A percentile compares a stretch with the other conserved stretches of the same genome.
Conservation (phyloP, 345 rosid genomes). For the Citropsis articulata region DNA sequence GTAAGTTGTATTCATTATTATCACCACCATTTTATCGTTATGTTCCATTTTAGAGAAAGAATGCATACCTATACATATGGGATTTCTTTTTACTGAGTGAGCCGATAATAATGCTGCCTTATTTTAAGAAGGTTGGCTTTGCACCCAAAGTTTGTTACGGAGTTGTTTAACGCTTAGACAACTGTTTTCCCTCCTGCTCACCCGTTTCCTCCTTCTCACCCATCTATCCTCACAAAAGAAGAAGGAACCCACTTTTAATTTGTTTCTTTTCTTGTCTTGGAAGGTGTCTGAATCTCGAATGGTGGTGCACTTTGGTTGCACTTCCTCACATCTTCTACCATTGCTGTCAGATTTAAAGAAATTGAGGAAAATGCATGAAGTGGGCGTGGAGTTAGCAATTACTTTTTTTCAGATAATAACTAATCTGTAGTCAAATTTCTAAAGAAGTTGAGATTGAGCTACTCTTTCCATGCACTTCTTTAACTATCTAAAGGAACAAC, state of each 20-base stretch:
- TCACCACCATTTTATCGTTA: background rate
- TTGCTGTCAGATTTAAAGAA: background rate
- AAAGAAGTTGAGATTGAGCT: background rate
- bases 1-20: conserved; percentile 38
- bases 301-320: background rate
- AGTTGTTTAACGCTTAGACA: background rate
- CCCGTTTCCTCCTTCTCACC: background rate
- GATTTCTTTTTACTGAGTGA: background rate
- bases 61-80: background rate
- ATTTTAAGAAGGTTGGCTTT: background rate
- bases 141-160: background rate
- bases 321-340: background rate
- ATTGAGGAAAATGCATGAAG: background rate
- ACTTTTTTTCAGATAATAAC: background rate
- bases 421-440: background rate
- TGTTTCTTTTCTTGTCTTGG: background rate
- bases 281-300: background rate
- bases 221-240: background rate
- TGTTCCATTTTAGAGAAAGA: background rate
- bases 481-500: background rate
- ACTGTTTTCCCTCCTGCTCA: background rate
- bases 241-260: background rate
- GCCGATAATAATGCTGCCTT: background rate
- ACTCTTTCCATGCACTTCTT: background rate
- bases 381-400: background rate